Conservation (phyloP, 164 flowering plant species). For the Aristolochia fimbriata region DNA sequence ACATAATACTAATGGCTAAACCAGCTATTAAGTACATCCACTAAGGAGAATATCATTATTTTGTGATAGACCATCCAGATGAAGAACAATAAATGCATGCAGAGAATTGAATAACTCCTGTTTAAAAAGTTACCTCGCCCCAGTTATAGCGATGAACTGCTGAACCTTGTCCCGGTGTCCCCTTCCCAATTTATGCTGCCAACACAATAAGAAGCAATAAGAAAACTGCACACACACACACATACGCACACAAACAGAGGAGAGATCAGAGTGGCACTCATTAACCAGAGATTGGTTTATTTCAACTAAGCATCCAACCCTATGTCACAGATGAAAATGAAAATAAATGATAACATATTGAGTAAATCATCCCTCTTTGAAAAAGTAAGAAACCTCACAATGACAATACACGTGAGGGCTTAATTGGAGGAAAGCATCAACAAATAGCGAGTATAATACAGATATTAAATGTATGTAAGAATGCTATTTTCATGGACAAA, state of each 20-base stretch:
- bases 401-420: too few relatives aligned
- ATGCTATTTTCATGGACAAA: too few relatives aligned
- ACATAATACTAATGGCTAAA: background rate
- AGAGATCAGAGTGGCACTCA: background rate
- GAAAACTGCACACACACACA: background rate
- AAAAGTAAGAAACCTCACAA: too few relatives aligned
- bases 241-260: background rate
- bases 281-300: background rate
- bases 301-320: background rate
- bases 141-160: conserved; percentile 78
- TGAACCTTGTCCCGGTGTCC: conserved; percentile 82
- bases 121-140: conserved; percentile 45
- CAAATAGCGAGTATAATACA: too few relatives aligned
- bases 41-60: too few relatives aligned
- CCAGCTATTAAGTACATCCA: background rate
- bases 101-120: too few relatives aligned
- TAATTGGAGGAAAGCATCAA: too few relatives aligned
- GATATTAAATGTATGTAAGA: too few relatives aligned
- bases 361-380: background rate
- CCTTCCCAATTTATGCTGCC: conserved; percentile 76
- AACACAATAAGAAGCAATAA: background rate
- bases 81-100: too few relatives aligned
- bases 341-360: background rate
- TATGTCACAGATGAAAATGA: background rate
- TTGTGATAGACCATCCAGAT: too few relatives aligned